These are phyloP conservation scores for Nidula niveotomentosa DNA, from an alignment of 1,284 basidiomycete species.

Conservation along the genomic window DNA sequence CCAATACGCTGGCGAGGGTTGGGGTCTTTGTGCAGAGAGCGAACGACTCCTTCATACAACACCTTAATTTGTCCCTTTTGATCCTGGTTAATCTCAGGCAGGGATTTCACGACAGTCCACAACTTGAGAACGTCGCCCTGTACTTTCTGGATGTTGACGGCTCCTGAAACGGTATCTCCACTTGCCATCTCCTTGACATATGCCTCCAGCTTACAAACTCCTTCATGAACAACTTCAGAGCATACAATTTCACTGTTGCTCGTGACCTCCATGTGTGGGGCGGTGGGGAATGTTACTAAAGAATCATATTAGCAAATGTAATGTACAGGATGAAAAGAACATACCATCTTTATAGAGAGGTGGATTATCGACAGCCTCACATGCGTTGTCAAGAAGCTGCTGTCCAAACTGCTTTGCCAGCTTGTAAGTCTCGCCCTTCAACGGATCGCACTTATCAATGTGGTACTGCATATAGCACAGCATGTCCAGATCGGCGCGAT, in stretches of 20 bases:
- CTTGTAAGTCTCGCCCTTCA: constrained; percentile 88
- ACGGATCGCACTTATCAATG: constrained; percentile 83
- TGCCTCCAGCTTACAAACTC: constrained; percentile 95
- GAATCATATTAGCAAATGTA: constrained; percentile 7
- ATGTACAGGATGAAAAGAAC: constrained; percentile 19
- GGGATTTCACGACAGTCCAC: constrained; percentile 96
- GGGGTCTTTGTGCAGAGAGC: constrained; percentile 70
- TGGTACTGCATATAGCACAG: constrained; percentile 95
- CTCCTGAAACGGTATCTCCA: constrained; percentile 80
- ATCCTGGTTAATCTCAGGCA: constrained; percentile 94
- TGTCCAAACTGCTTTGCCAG: constrained; percentile 97
- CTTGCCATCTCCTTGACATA: constrained; percentile 99
- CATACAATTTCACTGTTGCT: constrained; percentile 95
- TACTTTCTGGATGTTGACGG: constrained; percentile 94
- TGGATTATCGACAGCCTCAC: constrained; percentile 79
- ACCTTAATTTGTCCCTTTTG: constrained; percentile 98
- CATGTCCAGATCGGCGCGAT: constrained; percentile 91
- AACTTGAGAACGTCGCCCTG: constrained; percentile 95
- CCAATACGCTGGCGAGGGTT: constrained; percentile 52
- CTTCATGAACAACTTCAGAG: constrained; percentile 91
- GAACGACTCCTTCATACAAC: constrained; percentile 94
- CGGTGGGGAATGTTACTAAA: constrained; percentile 95
- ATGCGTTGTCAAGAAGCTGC: constrained; percentile 93
- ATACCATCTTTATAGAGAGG: constrained; percentile 92
- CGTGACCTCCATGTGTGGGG: constrained; percentile 92